phyloP scores from a whole-genome alignment of 352 stramenopile genomes.

The Blastocystis sp. region DNA sequence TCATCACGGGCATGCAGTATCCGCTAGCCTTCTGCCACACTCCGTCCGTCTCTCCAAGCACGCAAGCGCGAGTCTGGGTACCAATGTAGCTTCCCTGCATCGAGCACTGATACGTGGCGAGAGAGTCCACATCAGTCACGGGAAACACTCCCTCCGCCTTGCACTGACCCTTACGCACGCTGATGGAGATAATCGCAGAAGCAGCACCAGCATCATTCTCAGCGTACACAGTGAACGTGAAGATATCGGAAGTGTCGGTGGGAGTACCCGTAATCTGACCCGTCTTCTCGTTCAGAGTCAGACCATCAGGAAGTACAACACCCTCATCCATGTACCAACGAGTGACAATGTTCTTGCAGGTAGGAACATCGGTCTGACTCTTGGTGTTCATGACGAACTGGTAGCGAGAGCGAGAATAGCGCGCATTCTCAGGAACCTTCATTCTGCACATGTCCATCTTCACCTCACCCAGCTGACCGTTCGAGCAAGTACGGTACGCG shows the following conservation, averaged over 20 bases:
- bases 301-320: background rate
- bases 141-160: background rate
- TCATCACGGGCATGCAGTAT: background rate
- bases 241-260: background rate
- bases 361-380: background rate
- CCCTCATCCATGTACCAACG: background rate
- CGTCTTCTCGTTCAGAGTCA: background rate
- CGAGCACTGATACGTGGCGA: background rate
- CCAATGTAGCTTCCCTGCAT: constrained; percentile 1
- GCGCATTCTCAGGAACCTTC: background rate
- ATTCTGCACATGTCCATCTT: background rate
- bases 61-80: background rate
- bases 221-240: background rate
- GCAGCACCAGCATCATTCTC: background rate
- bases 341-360: background rate
- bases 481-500: background rate
- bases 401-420: background rate
- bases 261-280: background rate
- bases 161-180: background rate
- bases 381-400: background rate
- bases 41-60: constrained; percentile 4
- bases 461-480: background rate
- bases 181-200: background rate
- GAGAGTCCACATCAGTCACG: background rate
- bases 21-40: background rate